phyloP scores from a whole-genome alignment of 345 rosid genomes.

The Microcos paniculata region DNA sequence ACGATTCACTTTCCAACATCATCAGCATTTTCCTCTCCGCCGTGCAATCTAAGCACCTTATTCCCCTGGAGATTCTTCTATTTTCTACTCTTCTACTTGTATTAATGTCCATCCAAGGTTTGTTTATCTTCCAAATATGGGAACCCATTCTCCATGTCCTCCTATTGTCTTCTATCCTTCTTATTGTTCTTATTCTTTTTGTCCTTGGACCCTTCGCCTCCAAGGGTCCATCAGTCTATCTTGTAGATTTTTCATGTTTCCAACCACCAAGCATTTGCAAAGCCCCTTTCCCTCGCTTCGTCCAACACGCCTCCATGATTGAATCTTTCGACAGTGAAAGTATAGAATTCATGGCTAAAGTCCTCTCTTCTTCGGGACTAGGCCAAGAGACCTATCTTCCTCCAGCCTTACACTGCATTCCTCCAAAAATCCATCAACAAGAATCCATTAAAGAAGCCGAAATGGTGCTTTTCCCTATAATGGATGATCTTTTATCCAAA shows the following conservation, averaged over 20 bases:
- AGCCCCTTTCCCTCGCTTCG: slow-evolving; percentile 39
- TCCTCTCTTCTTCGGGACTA: slow-evolving; percentile 43
- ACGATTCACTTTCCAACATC: no score
- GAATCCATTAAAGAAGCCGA: slow-evolving; percentile 44
- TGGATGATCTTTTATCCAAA: slow-evolving; percentile 49
- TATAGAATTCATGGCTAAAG: slow-evolving; percentile 55
- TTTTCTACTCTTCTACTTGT: slow-evolving; percentile 12
- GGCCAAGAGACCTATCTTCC: slow-evolving; percentile 56
- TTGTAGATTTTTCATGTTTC: slow-evolving; percentile 55
- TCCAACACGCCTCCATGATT: slow-evolving; percentile 39
- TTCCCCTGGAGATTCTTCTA: slow-evolving; percentile 17
- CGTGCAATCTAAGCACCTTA: slow-evolving; percentile 2
- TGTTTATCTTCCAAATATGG: slow-evolving; percentile 14
- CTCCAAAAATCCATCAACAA: slow-evolving; percentile 40
- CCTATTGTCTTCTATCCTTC: slow-evolving; percentile 8
- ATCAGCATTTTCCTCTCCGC: not conserved
- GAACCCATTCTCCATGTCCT: slow-evolving; percentile 22
- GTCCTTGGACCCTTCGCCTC: slow-evolving; percentile 6
- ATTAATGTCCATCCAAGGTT: slow-evolving; percentile 1
- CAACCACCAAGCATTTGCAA: slow-evolving; percentile 46
- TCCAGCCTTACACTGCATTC: slow-evolving; percentile 51
- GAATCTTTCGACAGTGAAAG: slow-evolving; percentile 40
- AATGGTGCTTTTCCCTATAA: slow-evolving; percentile 46
- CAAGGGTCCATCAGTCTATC: slow-evolving; percentile 30
- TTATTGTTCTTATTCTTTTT: slow-evolving; percentile 2